phyloP scores from a whole-genome alignment of 306 rosid species.

The Psophocarpus tetragonolobus region DNA sequence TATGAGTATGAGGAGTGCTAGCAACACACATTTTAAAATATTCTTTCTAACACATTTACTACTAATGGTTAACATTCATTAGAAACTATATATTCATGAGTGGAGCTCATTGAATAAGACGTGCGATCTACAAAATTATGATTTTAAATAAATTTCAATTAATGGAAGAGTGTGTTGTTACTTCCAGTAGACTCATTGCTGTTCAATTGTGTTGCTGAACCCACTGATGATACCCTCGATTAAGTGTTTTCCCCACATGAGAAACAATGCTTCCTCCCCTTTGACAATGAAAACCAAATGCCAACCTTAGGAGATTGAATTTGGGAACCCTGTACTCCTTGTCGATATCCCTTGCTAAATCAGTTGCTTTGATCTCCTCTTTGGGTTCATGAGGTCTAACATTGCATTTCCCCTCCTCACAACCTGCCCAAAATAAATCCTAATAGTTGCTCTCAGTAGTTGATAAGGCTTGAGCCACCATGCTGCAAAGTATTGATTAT shows the following conservation, averaged over 20 bases:
- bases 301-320: not conserved
- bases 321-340: not conserved
- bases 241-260: not conserved
- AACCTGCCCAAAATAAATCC: not conserved
- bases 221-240: not conserved
- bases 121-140: not conserved
- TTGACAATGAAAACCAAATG: not conserved
- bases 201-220: not conserved
- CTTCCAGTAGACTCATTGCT: not conserved
- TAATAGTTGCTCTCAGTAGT: not conserved
- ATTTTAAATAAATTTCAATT: not conserved
- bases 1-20: not conserved
- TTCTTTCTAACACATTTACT: not conserved
- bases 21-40: not conserved
- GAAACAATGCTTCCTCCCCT: not conserved
- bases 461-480: not conserved
- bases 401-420: not conserved
- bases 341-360: not conserved
- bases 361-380: not conserved
- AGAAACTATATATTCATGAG: not conserved
- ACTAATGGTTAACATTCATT: not conserved
- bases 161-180: not conserved
- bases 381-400: not conserved
- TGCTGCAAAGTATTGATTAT: not conserved
- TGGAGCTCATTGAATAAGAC: not conserved